Evolutionary conservation across 768 basidiomycete genomes (phyloP).

Genomic region (Tubosaeta brunneosetosa): DNA sequence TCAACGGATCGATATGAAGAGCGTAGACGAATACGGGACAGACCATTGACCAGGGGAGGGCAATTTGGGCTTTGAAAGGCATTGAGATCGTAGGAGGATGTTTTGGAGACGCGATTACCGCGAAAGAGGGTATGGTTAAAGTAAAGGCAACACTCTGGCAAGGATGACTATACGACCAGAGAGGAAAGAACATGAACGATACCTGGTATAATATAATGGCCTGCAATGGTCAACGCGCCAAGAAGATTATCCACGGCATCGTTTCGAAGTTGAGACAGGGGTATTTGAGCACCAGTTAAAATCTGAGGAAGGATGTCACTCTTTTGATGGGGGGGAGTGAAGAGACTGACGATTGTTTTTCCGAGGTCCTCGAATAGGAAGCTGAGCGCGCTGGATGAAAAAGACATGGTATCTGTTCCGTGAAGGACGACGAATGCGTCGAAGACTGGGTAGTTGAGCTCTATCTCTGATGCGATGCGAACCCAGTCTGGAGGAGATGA

Average conservation of each 20-base stretch:
- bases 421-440: conserved; percentile 91
- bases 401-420: conserved; percentile 90
- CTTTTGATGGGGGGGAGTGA: background rate
- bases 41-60: conserved; percentile 75
- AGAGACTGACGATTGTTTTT: conserved; percentile 69
- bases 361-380: conserved; percentile 92
- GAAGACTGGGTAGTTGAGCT: conserved; percentile 80
- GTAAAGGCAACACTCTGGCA: conserved; percentile 76
- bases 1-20: conserved; percentile 4
- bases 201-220: conserved; percentile 91
- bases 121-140: conserved; percentile 88
- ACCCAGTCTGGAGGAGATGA: conserved; percentile 67
- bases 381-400: conserved; percentile 82
- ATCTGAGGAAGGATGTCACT: conserved; percentile 47
- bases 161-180: background rate
- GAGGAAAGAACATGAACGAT: conserved; percentile 7
- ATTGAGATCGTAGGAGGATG: conserved; percentile 75
- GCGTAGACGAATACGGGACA: background rate
- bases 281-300: conserved; percentile 90
- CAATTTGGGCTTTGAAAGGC: conserved; percentile 88
- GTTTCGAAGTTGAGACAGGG: conserved; percentile 85
- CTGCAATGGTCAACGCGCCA: conserved; percentile 84
- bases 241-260: conserved; percentile 93
- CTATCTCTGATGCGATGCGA: conserved; percentile 85
- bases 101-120: conserved; percentile 80